Conservation (phyloP, 1,139 yeast species). For the Candida dubliniensis region DNA sequence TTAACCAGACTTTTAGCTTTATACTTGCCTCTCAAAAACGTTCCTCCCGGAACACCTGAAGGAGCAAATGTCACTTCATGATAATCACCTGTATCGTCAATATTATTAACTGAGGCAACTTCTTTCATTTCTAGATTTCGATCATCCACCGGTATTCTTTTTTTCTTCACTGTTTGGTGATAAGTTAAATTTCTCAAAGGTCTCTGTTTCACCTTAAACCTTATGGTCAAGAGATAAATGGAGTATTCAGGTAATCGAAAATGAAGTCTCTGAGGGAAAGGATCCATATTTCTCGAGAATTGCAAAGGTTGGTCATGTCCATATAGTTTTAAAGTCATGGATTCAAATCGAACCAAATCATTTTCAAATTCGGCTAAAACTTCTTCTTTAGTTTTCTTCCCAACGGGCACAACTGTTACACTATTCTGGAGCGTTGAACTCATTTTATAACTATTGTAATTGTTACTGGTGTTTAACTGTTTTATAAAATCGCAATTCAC, state of each 20-base stretch:
- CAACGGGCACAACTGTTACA: neutral
- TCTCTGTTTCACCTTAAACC: conserved; percentile 26
- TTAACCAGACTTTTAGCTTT: conserved; percentile 29
- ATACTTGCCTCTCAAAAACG: conserved; percentile 34
- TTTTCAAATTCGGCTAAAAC: conserved; percentile 20
- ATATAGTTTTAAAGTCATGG: conserved; percentile 29
- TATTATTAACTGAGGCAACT: conserved; percentile 21
- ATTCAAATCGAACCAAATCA: conserved; percentile 26
- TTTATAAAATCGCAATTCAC: too few relatives aligned
- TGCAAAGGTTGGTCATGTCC: conserved; percentile 27
- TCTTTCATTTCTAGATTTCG: conserved; percentile 25
- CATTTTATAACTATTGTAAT: too few relatives aligned
- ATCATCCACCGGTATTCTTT: conserved; percentile 29
- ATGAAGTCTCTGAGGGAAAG: conserved; percentile 28
- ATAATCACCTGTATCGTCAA: conserved; percentile 14
- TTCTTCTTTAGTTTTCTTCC: conserved; percentile 11
- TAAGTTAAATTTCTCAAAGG: conserved; percentile 28
- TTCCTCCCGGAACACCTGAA: conserved; percentile 38
- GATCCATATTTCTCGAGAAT: conserved; percentile 28
- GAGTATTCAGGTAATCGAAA: conserved; percentile 34
- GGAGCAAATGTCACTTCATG: conserved; percentile 27
- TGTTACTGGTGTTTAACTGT: too few relatives aligned
- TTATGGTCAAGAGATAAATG: conserved; percentile 30
- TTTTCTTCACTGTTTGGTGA: conserved; percentile 35
- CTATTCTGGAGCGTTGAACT: neutral